Conservation (phyloP, 129 eudicot genomes). For the Artemisia argyi region DNA sequence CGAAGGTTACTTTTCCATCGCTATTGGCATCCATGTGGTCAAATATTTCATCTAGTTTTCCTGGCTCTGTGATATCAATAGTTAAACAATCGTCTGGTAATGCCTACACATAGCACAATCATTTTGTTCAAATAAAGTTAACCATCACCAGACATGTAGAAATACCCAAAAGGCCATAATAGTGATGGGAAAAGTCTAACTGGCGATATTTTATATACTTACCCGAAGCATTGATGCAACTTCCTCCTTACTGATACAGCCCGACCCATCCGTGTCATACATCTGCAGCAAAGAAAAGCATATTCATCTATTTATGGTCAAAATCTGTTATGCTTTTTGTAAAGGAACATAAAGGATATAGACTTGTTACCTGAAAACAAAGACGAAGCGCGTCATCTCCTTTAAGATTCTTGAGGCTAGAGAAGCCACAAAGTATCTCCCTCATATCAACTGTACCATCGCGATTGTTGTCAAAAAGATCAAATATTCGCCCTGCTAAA, state of each 20-base stretch:
- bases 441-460: constrained; percentile 90
- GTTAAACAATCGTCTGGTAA: constrained; percentile 79
- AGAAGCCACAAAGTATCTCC: constrained; percentile 78
- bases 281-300: constrained; percentile 42
- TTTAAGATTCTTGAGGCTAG: constrained; percentile 67
- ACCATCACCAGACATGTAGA: neutral
- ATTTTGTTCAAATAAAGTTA: neutral
- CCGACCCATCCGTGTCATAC: constrained; percentile 82
- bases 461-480: constrained; percentile 69
- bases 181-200: neutral
- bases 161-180: neutral
- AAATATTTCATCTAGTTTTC: constrained; percentile 79
- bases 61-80: constrained; percentile 73
- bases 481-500: constrained; percentile 67
- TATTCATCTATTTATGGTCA: neutral
- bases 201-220: constrained; percentile 12
- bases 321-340: neutral
- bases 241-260: constrained; percentile 87
- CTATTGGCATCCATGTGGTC: constrained; percentile 86
- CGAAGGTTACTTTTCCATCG: constrained; percentile 79
- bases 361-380: constrained; percentile 62
- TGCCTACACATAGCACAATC: constrained; percentile 40
- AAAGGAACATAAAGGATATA: neutral
- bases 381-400: constrained; percentile 85
- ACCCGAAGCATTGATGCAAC: constrained; percentile 84